These are phyloP conservation scores for Harringtonia lauricola DNA, from an alignment of 2,329 filamentous ascomycete genomes.

Conservation along the genomic window DNA sequence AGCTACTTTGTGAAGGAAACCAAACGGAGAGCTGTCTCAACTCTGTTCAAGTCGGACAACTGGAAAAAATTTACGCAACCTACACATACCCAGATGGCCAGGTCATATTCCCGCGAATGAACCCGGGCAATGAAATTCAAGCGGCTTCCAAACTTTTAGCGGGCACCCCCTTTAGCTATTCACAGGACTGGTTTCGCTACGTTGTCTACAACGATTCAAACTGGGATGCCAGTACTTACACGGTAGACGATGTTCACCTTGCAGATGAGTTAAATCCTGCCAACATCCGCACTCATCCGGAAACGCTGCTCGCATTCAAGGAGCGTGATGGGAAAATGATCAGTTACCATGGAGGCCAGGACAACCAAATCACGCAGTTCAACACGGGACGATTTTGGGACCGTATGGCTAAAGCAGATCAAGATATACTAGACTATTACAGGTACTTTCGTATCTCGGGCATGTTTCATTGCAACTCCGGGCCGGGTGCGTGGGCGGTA, in stretches of 20 bases:
- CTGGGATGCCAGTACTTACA: slow-evolving; percentile 28
- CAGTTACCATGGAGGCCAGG: slow-evolving; percentile 31
- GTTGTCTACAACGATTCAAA: slow-evolving; percentile 32
- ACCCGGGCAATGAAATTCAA: slow-evolving; percentile 32
- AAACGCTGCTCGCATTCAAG: slow-evolving; percentile 23
- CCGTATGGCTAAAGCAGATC: slow-evolving; percentile 25
- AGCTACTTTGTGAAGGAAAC: neutral
- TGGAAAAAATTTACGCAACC: slow-evolving; percentile 3
- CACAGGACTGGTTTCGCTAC: slow-evolving; percentile 35
- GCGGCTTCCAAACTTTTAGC: slow-evolving; percentile 25
- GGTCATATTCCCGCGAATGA: slow-evolving; percentile 37
- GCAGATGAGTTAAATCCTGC: slow-evolving; percentile 12
- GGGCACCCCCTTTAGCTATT: slow-evolving; percentile 29
- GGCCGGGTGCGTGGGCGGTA: slow-evolving; percentile 25
- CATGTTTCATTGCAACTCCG: slow-evolving; percentile 37
- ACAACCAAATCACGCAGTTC: slow-evolving; percentile 30
- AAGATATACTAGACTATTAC: slow-evolving; percentile 30
- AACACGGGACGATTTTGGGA: slow-evolving; percentile 37
- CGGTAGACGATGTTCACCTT: slow-evolving; percentile 22
- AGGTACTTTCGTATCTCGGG: slow-evolving; percentile 41
- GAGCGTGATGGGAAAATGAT: slow-evolving; percentile 32
- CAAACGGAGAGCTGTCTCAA: slow-evolving; percentile 3
- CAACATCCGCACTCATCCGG: slow-evolving; percentile 17
- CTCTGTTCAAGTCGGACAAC: slow-evolving; percentile 1
- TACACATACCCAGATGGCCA: slow-evolving; percentile 21